phyloP scores from a whole-genome alignment of 23 red algal genomes.

The Agarophyton chilense region DNA sequence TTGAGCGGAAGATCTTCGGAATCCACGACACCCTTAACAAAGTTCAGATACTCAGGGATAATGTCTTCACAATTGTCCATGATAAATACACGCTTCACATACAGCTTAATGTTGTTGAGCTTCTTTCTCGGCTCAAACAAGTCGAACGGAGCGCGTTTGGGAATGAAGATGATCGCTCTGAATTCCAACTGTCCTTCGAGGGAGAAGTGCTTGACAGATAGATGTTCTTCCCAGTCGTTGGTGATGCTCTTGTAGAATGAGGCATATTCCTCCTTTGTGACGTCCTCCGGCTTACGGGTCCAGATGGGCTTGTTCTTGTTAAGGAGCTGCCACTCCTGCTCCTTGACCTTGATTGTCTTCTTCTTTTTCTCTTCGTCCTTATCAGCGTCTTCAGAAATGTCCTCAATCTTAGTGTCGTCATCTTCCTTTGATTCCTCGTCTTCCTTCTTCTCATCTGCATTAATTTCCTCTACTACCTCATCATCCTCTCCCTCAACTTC shows the following conservation, averaged over 20 bases:
- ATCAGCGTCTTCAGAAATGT: slow-evolving; percentile 83
- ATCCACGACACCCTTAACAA: slow-evolving; percentile 99
- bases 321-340: slow-evolving; percentile 94
- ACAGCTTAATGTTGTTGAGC: slow-evolving; percentile 97
- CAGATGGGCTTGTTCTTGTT: slow-evolving; percentile 99
- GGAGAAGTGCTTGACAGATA: slow-evolving; percentile 96
- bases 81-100: slow-evolving; percentile 98
- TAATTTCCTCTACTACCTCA: slow-evolving; percentile 27
- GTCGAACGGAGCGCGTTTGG: slow-evolving; percentile 96
- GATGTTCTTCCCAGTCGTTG: slow-evolving; percentile 99
- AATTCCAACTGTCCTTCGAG: slow-evolving; percentile 98
- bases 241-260: slow-evolving; percentile 99
- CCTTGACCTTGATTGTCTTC: slow-evolving; percentile 98
- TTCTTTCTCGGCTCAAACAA: slow-evolving; percentile 99
- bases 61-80: slow-evolving; percentile 99
- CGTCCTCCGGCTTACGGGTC: slow-evolving; percentile 95
- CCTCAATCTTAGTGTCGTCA: slow-evolving; percentile 83
- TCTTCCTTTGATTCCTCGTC: slow-evolving; percentile 66
- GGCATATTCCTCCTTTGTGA: slow-evolving; percentile 94
- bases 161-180: slow-evolving; percentile 91
- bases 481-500: slow-evolving; percentile 92
- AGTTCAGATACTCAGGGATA: slow-evolving; percentile 99
- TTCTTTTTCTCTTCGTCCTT: slow-evolving; percentile 87
- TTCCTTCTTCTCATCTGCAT: slow-evolving; percentile 61
- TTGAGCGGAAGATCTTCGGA: slow-evolving; percentile 99